Evolutionary conservation across 805 yeast species (phyloP).

Genomic region (Candida montana): DNA sequence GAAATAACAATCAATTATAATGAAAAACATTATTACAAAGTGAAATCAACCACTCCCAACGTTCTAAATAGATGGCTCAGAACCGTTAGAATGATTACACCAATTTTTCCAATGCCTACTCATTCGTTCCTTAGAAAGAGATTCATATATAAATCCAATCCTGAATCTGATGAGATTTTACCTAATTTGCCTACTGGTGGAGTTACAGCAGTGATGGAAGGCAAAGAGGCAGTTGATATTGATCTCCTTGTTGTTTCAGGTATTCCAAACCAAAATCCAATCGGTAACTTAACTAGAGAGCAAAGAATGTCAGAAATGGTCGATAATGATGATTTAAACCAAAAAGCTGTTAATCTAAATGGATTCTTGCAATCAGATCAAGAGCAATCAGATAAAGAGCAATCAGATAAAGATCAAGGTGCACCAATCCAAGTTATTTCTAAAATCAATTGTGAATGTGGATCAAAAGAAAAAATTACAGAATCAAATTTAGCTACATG

Average conservation of each 20-base stretch:
- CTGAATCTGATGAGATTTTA: conserved; percentile 25
- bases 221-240: conserved; percentile 10
- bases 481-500: conserved; percentile 21
- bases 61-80: too few relatives aligned
- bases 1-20: conserved; percentile 25
- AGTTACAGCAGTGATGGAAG: neutral
- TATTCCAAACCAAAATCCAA: neutral
- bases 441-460: conserved; percentile 24
- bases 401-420: too few relatives aligned
- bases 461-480: conserved; percentile 20
- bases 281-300: neutral
- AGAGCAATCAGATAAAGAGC: too few relatives aligned
- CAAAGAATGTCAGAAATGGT: neutral
- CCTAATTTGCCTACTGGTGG: conserved; percentile 9
- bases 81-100: too few relatives aligned
- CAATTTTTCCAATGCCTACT: too few relatives aligned
- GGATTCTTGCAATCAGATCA: conserved; percentile 25
- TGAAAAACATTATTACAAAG: too few relatives aligned
- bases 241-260: conserved; percentile 19
- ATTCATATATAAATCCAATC: too few relatives aligned
- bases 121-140: too few relatives aligned
- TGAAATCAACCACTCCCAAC: too few relatives aligned
- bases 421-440: conserved; percentile 28
- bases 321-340: conserved; percentile 21
- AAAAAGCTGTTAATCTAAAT: conserved; percentile 29